Evolutionary conservation across 441 rosid species (phyloP), one percentile per base, ranked within the genome.

Genomic region (Corymbia citriodora): DNA sequence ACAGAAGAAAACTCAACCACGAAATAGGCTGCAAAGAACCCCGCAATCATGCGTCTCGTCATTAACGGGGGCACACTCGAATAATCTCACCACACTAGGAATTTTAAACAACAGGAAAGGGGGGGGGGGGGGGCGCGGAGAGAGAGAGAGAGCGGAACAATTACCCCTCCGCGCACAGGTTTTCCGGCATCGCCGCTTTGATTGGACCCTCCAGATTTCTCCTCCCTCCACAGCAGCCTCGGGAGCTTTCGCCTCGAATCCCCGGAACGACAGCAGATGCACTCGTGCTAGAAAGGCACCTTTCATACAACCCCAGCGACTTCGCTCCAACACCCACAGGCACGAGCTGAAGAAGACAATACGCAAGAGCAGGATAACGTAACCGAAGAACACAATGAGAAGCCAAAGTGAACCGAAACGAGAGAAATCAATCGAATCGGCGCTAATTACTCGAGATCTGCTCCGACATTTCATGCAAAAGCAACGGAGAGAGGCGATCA

Each of bases 131-230:
- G 45, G 5, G 15, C 59, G 19, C 23, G 9, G 19, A 31, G 9
- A 49, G 53, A 50, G 86, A 25, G 72, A 14, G 74, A 63, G n/a
- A 10, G 29, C 23, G n/a, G 40, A 88, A 82, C 27, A 45, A 45
- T 89, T 94, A 98, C 99, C 99, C 98, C 99, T 89, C 99, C 98
- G 59, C 99, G 99, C 31, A 96, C 93, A 91, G 98, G 89, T 94
- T 95, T 98, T 72, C 99, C 96, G 18, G 95, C 92, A 72, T 94
- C 95, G 31, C 93, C 91, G 85, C 95, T 92, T 88, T 93, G 90
- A 45, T 92, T 91, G 10, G 98, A 96, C 87, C 92, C 95, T 89
- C 94, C 95, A n/a, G 96, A 92, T 74, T 94, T 94, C 72, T 94
- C 93, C 83, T 92, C 93, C 93, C 95, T 65, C 90, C 93, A 36